Evolutionary conservation across 1,284 basidiomycete species (phyloP).

Genomic region (Blastosporella zonata): DNA sequence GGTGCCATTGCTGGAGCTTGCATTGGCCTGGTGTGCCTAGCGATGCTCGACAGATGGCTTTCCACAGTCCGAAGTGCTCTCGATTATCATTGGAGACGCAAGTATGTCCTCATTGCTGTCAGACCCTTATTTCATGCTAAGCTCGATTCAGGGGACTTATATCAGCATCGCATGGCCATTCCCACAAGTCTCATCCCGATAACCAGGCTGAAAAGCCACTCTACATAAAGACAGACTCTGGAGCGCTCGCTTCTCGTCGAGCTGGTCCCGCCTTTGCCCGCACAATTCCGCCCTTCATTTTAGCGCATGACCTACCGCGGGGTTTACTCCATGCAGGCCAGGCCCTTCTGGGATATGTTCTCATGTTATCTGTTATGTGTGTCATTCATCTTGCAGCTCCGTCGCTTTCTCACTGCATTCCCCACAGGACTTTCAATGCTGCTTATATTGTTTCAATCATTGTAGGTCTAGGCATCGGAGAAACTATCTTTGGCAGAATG

Average conservation of each 20-base stretch:
- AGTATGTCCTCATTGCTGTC: constrained; percentile 34
- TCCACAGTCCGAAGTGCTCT: constrained; percentile 50
- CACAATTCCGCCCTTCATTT: constrained; percentile 54
- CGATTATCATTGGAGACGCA: constrained; percentile 56
- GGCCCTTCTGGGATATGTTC: constrained; percentile 50
- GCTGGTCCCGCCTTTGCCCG: constrained; percentile 11
- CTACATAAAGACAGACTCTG: constrained; percentile 14
- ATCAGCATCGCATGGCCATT: constrained; percentile 15
- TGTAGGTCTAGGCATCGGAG: constrained; percentile 60
- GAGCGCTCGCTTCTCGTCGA: not conserved
- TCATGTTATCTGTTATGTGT: constrained; percentile 77
- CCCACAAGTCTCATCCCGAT: constrained; percentile 4
- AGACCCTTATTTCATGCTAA: constrained; percentile 1
- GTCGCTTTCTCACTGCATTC: constrained; percentile 10
- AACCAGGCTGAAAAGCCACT: constrained; percentile 14
- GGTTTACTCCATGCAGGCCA: constrained; percentile 58
- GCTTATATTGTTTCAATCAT: constrained; percentile 66
- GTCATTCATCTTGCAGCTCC: constrained; percentile 22
- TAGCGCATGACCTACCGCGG: constrained; percentile 58
- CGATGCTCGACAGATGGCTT: constrained; percentile 67
- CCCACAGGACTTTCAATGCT: constrained; percentile 69
- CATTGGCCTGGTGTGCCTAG: constrained; percentile 64
- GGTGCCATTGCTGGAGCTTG: constrained; percentile 75
- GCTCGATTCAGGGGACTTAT: constrained; percentile 26
- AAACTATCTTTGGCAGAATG: constrained; percentile 61